Evolutionary conservation across 768 basidiomycete species (phyloP), one percentile per base, ranked within the genome.

Genomic region (Tephrocybe sp.): DNA sequence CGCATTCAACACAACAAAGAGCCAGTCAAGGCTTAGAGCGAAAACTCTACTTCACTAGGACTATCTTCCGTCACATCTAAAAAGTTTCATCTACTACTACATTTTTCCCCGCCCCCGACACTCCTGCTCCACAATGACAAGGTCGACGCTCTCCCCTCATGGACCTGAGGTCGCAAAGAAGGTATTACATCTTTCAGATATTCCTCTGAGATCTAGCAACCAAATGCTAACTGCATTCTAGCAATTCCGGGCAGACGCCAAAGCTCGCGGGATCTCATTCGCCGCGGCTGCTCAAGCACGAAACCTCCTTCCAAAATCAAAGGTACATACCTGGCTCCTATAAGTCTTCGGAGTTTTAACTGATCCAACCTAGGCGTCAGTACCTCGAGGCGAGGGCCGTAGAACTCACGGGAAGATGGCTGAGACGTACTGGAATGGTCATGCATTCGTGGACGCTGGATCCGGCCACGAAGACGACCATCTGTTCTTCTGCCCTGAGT

Each of bases 381-480:
- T 53, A 7, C 45, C 52, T 5, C 52, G 45, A 31, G 48, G 53
- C 1, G 45, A 45, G 48, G 53, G 48, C 14, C 54, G 54, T 11
- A 47, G 51, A 26, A 41, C 38, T 13, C 51, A 48, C 16, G 51
- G 46, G 5, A 40, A 13, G 13, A 53, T 53, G 26, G 33, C 30
- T 1, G 39, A 46, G 6, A 39, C 44, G 17, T 31, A 40, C 22
- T 53, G 53, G 56, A 51, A 54, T n/a, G 53, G 56, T 3, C 45
- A 35, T 2, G 31, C 10, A 14, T 52, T 49, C 17, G 32, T 58
- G 10, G 12, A 39, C 3, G 20, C 36, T 20, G 39, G 32, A 26
- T 20, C 19, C 12, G 35, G 35, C 22, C 11, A 20, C 10, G 4
- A 14, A 4, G 14, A 19, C 5, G 13, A 32, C 34, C 34, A 34